Conservation (phyloP, 2,329 filamentous ascomycete genomes). For the Phoma sp. region DNA sequence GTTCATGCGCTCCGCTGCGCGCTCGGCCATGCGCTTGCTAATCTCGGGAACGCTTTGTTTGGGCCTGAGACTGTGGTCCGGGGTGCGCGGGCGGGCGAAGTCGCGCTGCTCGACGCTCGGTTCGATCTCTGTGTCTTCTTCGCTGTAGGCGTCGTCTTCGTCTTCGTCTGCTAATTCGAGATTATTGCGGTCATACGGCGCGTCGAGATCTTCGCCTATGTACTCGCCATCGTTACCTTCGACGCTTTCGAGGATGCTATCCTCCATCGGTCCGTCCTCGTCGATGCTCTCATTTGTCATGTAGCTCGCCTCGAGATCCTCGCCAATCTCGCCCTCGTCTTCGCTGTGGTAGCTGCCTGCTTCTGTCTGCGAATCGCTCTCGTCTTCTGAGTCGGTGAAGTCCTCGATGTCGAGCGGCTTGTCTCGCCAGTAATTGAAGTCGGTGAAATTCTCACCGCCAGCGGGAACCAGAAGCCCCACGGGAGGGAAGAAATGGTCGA, state of each 20-base stretch:
- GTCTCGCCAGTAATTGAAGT: constrained; percentile 96
- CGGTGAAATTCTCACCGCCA: constrained; percentile 92
- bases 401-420: constrained; percentile 82
- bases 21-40: constrained; percentile 18
- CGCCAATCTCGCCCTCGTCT: constrained; percentile 55
- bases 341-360: constrained; percentile 54
- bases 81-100: constrained; percentile 10
- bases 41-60: constrained; percentile 8
- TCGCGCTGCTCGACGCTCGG: constrained; percentile 3
- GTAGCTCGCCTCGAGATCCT: constrained; percentile 62
- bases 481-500: constrained; percentile 97
- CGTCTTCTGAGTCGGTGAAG: constrained; percentile 80
- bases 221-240: constrained; percentile 44
- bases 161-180: constrained; percentile 11
- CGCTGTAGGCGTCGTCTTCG: constrained; percentile 33
- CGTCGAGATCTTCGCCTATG: constrained; percentile 22
- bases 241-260: constrained; percentile 59
- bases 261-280: constrained; percentile 48
- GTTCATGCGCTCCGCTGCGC: constrained; percentile 18
- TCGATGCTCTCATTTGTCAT: constrained; percentile 60
- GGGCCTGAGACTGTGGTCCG: not conserved
- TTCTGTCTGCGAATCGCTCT: constrained; percentile 54
- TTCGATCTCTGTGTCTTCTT: constrained; percentile 32
- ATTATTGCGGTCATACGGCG: constrained; percentile 24
- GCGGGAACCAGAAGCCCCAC: constrained; percentile 84